Base-by-base conservation (phyloP, 164 flowering plant species). In the Stephania cephalantha region DNA sequence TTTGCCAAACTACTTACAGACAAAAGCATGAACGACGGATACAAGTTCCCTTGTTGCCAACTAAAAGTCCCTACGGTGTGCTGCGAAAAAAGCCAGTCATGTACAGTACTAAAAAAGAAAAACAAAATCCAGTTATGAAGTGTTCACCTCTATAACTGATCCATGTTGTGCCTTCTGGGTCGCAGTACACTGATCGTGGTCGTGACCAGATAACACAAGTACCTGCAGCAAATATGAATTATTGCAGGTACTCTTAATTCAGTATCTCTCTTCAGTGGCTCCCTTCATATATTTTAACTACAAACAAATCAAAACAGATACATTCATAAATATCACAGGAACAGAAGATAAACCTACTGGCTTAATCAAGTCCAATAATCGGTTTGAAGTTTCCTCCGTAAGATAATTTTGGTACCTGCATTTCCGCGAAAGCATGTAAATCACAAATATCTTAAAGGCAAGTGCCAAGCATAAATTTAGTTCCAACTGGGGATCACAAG, bases 11-110 rank as follows among this genome's bases (percentile, higher is more conserved):
- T 88, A 68, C 80, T 80, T 29, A 79, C 87, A 75, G 97, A 88
- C 83, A 95, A 75, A 17, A 95, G 86, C 97, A 95, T 91, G 84
- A 93, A 95, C 35, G 99, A 95, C 74, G 99, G 99, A 84, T 88
- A 88, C 80, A 89, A 79, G 79, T 89, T 95, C n/a, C 99, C 99
- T 77, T 89, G 93, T 80, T 95, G 99, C 99, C 97, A 91, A 82
- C 99, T 95, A 76, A 91, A 46, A 50, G 97, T 95, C 79, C 97
- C 99, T 77, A 95, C 73, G 71, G 99, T 91, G 71, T 90, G 94
- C 99, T 95, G 93, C 86, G 84, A 52, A 10, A 63, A 17, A 53
- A 69, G 71, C 11, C 71, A 48, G 53, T 48, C 53, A 48, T 8
- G 13, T 7, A 48, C 53, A 48, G 53, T 48, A 12, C 53, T 12